Conservation (phyloP, 176 grass and related monocot species). For the Urochloa ruziziensis region DNA sequence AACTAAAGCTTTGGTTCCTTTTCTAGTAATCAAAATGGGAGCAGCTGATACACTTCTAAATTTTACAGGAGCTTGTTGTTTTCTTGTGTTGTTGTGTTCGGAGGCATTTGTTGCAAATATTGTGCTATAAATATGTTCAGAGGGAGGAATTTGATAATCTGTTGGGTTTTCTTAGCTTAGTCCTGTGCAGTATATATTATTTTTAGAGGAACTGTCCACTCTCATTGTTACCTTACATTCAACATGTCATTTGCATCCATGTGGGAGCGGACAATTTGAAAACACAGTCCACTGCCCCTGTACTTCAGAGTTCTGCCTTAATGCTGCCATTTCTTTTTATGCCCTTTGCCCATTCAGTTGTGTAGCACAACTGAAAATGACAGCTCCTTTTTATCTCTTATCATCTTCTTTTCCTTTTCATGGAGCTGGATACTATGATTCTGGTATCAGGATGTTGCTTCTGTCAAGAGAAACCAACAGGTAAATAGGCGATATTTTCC, state of each 20-base stretch:
- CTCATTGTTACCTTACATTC: conserved; percentile 1
- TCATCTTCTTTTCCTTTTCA: conserved; percentile 24
- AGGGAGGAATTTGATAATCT: neutral
- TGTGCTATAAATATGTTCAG: neutral
- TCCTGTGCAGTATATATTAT: neutral
- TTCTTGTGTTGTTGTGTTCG: neutral
- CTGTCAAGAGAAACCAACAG: conserved; percentile 29
- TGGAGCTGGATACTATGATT: conserved; percentile 22
- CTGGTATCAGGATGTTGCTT: conserved; percentile 29
- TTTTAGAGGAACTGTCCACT: conserved; percentile 11
- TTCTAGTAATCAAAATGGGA: neutral
- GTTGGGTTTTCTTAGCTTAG: neutral
- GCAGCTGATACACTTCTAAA: neutral
- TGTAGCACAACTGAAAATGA: conserved; percentile 42
- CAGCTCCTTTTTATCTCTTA: conserved; percentile 36
- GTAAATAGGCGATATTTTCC: neutral
- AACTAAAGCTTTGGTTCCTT: neutral
- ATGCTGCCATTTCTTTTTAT: conserved; percentile 11
- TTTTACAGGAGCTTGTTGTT: neutral
- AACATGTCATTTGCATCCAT: conserved; percentile 4
- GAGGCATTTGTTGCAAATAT: conserved; percentile 8
- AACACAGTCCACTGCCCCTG: neutral
- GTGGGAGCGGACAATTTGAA: neutral
- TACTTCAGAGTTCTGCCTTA: neutral
- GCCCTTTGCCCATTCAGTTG: neutral